phyloP scores from a whole-genome alignment of 2,329 filamentous ascomycete species.

The Hypoxylon sp. region DNA sequence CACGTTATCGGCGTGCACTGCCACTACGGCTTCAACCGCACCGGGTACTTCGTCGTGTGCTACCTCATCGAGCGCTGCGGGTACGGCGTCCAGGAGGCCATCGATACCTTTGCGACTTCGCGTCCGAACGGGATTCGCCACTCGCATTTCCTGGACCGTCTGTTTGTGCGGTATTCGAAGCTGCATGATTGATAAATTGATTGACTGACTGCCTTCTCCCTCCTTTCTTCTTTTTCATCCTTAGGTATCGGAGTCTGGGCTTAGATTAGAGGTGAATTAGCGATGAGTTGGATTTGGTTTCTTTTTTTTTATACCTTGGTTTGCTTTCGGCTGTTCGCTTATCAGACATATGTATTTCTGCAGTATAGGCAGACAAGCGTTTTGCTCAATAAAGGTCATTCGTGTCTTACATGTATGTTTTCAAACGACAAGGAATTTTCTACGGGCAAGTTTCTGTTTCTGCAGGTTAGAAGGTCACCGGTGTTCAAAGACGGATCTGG shows the following conservation, averaged over 20 bases:
- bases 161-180: constrained; percentile 78
- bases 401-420: no score
- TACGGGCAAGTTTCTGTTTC: no score
- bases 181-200: constrained; percentile 16
- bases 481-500: no score
- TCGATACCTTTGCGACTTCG: constrained; percentile 77
- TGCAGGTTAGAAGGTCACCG: no score
- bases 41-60: constrained; percentile 87
- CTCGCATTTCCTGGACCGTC: constrained; percentile 83
- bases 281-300: not conserved
- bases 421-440: no score
- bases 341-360: constrained; percentile 11
- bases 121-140: constrained; percentile 88
- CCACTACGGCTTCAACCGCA: constrained; percentile 95
- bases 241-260: not conserved
- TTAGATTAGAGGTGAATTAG: constrained; percentile 10
- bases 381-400: no score
- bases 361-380: no score
- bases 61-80: constrained; percentile 87
- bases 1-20: constrained; percentile 84
- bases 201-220: not conserved
- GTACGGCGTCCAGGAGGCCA: constrained; percentile 76
- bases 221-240: no score
- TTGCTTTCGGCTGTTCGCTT: no score
- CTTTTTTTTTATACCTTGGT: constrained; percentile 9